A percentile compares a stretch with the other conserved stretches of the same genome.
Conservation (phyloP, 305 asterid genomes). For the Solanum hybrid region DNA sequence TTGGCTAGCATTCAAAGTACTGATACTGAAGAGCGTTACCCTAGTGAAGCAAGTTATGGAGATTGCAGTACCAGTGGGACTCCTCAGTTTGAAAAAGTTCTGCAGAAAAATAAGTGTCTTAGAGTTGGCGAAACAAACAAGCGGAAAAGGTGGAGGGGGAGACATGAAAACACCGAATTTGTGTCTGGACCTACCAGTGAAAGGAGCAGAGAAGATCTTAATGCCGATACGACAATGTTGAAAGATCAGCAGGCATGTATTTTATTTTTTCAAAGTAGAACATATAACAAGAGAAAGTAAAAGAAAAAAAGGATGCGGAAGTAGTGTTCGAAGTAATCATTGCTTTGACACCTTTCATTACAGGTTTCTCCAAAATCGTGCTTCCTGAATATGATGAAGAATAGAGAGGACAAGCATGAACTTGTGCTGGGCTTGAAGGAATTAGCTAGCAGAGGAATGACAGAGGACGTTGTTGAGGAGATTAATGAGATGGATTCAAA, state of each 20-base stretch:
- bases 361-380: constrained; percentile 50
- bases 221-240: constrained; percentile 25
- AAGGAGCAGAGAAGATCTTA: constrained; percentile 38
- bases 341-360: constrained; percentile 11
- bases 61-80: constrained; percentile 78
- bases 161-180: constrained; percentile 48
- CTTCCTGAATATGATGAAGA: constrained; percentile 23
- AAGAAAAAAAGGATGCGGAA: not conserved
- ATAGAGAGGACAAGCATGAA: constrained; percentile 48
- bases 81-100: constrained; percentile 36
- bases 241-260: constrained; percentile 9
- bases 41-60: constrained; percentile 48
- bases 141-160: constrained; percentile 91
- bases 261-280: not conserved
- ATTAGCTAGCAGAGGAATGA: constrained; percentile 77
- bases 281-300: not conserved
- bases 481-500: constrained; percentile 63
- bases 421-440: constrained; percentile 63
- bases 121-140: constrained; percentile 68
- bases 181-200: constrained; percentile 32
- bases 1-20: constrained; percentile 29
- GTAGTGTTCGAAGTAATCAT: not conserved
- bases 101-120: constrained; percentile 44
- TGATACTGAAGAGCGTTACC: constrained; percentile 51
- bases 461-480: constrained; percentile 86